Evolutionary conservation across 2,329 filamentous ascomycete genomes (phyloP).

Genomic region (Cladophialophora carrionii): DNA sequence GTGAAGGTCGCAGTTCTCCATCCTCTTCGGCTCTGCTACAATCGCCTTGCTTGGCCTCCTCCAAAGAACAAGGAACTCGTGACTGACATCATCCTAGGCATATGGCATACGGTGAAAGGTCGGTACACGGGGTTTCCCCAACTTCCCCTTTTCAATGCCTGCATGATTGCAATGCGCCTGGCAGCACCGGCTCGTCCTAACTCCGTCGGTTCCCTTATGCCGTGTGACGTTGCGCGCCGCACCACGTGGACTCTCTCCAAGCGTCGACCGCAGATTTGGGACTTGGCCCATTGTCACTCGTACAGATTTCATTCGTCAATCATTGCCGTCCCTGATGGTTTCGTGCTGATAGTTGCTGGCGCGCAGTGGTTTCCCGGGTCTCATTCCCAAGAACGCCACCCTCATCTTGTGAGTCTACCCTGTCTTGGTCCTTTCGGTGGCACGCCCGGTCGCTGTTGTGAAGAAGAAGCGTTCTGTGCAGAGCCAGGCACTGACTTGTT

Average conservation of each 20-base stretch:
- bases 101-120: conserved; percentile 48
- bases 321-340: background rate
- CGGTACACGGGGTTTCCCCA: conserved; percentile 36
- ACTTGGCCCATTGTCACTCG: background rate
- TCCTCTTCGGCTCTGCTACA: background rate
- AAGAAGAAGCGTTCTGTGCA: background rate
- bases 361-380: conserved; percentile 72
- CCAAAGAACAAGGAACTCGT: background rate
- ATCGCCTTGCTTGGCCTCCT: background rate
- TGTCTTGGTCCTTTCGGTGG: conserved; percentile 6
- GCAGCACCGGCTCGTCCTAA: background rate
- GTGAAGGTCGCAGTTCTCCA: background rate
- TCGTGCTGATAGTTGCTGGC: conserved; percentile 23
- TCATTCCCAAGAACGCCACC: conserved; percentile 74
- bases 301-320: background rate
- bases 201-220: background rate
- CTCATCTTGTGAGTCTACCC: conserved; percentile 75
- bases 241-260: background rate
- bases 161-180: background rate
- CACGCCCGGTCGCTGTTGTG: background rate
- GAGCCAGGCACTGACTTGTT: conserved; percentile 9
- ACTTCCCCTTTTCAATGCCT: background rate
- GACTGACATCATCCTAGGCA: conserved; percentile 23
- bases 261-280: background rate
- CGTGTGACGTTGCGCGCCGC: background rate